Base-by-base conservation (phyloP, 306 rosid genomes). In the Cucurbita maxima region DNA sequence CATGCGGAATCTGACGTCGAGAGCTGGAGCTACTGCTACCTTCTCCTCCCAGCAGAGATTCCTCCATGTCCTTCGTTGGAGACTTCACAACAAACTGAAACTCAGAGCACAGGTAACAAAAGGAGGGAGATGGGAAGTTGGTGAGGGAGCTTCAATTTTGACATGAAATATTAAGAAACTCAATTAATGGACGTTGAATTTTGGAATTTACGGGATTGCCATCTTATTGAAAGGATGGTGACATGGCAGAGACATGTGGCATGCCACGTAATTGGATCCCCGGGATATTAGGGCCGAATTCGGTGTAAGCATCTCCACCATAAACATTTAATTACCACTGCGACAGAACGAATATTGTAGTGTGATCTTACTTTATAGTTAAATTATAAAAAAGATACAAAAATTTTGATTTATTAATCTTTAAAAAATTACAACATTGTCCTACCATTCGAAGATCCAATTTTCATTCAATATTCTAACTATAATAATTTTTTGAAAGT, bases 1-100 rank as follows among this genome's bases (percentile, higher is more conserved):
- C 4, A 56, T n/a, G 36, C 22, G 36, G 68, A 45, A 16, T 67
- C 37, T 34, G 44, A 10, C 18, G 37, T 2, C 40, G 77, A 75
- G 38, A 74, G 62, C 54, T 61, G 15, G 40, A 72, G 72, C 1
- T 50, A 34, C 72, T 81, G 75, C 98, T 86, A 85, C 73, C 64
- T 81, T 86, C 92, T 34, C 95, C 92, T 69, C 66, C 44, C 7
- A 87, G 84, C 57, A 90, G 81, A 58, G 92, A 88, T 54, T 53
- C 68, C 76, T 89, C 88, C 97, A 91, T 90, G 4, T 38, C 4
- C 52, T 47, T 72, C 13, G 40, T 67, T 10, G 51, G 41, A 16
- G 25, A 47, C 50, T 34, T 52, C 50, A n/a, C 61, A 52, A 41
- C 58, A 12, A 38, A 61, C 68, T 61, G 13, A 59, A 38, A 61